Base-by-base conservation (phyloP, 2,329 filamentous ascomycete species). In the Aspergillus persii region DNA sequence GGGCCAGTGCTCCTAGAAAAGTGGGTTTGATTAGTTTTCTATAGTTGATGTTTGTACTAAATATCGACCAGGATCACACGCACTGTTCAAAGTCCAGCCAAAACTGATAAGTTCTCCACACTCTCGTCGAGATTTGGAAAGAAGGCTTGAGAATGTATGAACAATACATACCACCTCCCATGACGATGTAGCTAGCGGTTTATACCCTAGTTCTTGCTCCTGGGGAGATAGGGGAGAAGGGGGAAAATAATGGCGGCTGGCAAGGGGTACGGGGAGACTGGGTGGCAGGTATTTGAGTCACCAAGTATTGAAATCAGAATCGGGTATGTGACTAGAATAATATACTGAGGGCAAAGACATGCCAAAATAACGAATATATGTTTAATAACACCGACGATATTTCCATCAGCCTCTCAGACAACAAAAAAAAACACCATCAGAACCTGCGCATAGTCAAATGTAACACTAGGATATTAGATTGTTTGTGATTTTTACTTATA, bases 1-100 rank as follows among this genome's bases (percentile, higher is more conserved):
- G 95, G 94, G 0, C 92, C 93, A 0, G 81, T 91, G 46, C 74
- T 99, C 62, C 77, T 99, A n/a, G 94, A 98, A 79, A 99, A 99
- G 90, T 91, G 83, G 65, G 82, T 60, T 50, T 15, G 29, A 11
- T 41, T 33, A 54, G 18, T 23, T n/a, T 18, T 15, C 26, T 23
- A 23, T 48, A 26, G 12, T 11, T 6, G 51, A 29, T 47, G 49
- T 11, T 33, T 60, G 59, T 63, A 48, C 65, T 70, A 58, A 71
- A 56, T 18, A 41, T 54, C 60, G 30, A 50, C 41, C 68, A 90
- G 87, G 69, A 82, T 92, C 62, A 90, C 87, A 18, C 81, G 86
- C 50, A 82, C 84, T 2, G 80, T 88, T 8, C 84, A 86, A 67
- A 83, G 80, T 59, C 80, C 86, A 6, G 80, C 78, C 56, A 84